Evolutionary conservation across 441 rosid genomes (phyloP).

Genomic region (Gossypium gossypioides): DNA sequence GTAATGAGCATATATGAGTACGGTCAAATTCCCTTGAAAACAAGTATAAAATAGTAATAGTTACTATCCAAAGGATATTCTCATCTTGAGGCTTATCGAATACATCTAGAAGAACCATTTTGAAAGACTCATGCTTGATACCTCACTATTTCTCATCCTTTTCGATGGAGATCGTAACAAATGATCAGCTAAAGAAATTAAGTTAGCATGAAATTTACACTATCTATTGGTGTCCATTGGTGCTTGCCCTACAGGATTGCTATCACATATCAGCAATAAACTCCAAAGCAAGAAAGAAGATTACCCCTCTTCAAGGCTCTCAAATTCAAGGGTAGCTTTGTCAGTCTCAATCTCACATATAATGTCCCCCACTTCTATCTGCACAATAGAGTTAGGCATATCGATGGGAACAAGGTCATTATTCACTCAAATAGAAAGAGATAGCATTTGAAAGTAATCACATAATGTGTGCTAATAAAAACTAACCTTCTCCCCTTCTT

Average conservation of each 20-base stretch:
- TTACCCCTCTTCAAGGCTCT: slow-evolving; percentile 96
- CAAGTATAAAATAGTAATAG: not conserved
- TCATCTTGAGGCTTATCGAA: not conserved
- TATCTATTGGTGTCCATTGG: not conserved
- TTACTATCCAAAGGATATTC: not conserved
- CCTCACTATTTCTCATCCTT: not conserved
- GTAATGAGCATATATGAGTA: not conserved
- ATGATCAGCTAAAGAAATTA: not conserved
- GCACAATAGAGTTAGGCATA: slow-evolving; percentile 24
- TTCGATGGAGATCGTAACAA: not conserved
- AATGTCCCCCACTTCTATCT: slow-evolving; percentile 94
- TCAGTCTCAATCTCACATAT: slow-evolving; percentile 97
- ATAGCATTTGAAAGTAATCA: slow-evolving; percentile 5
- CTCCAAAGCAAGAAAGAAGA: slow-evolving; percentile 16
- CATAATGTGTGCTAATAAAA: not conserved
- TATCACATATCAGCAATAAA: not conserved
- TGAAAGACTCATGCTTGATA: not conserved
- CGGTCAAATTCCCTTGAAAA: not conserved
- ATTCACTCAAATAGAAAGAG: not conserved
- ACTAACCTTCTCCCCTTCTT: slow-evolving; percentile 94
- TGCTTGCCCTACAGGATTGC: not conserved
- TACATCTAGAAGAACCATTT: not conserved
- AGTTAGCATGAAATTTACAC: not conserved
- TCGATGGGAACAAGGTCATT: slow-evolving; percentile 11
- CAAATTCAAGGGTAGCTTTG: slow-evolving; percentile 95